These are phyloP conservation scores for Cryomyces minteri DNA, from an alignment of 495 filamentous ascomycete species.

Conservation along the genomic window DNA sequence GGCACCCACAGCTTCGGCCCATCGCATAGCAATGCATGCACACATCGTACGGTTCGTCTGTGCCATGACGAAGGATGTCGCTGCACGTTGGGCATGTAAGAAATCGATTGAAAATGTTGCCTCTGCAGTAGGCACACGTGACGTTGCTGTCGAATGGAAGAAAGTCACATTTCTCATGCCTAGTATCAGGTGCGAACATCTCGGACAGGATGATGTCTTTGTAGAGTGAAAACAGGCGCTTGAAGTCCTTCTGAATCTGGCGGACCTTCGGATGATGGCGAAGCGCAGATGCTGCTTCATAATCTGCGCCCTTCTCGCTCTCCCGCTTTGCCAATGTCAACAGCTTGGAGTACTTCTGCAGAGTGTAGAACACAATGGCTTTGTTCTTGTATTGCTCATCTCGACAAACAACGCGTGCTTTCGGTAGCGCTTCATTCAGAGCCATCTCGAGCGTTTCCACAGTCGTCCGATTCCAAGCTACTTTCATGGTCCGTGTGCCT, in stretches of 20 bases:
- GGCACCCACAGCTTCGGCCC: slow-evolving; percentile 77
- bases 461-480: slow-evolving; percentile 95
- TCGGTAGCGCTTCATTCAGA: slow-evolving; percentile 66
- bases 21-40: slow-evolving; percentile 95
- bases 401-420: slow-evolving; percentile 81
- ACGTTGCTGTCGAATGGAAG: slow-evolving; percentile 70
- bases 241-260: slow-evolving; percentile 18
- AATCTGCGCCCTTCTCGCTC: too few species aligned
- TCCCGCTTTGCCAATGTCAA: not conserved
- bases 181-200: slow-evolving; percentile 47
- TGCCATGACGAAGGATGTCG: slow-evolving; percentile 22
- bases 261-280: too few species aligned
- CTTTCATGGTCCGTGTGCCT: slow-evolving; percentile 86
- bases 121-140: slow-evolving; percentile 87
- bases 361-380: too few species aligned
- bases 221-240: slow-evolving; percentile 54
- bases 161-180: slow-evolving; percentile 48
- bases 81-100: slow-evolving; percentile 73
- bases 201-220: slow-evolving; percentile 66
- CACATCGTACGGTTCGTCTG: slow-evolving; percentile 54
- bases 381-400: slow-evolving; percentile 63
- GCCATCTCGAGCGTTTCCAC: slow-evolving; percentile 78
- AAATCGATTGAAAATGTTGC: slow-evolving; percentile 95
- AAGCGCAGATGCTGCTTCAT: too few species aligned
- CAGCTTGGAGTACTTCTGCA: too few species aligned